These are phyloP conservation scores for Camelina neglecta DNA, from an alignment of 345 rosid species.

Conservation along the genomic window DNA sequence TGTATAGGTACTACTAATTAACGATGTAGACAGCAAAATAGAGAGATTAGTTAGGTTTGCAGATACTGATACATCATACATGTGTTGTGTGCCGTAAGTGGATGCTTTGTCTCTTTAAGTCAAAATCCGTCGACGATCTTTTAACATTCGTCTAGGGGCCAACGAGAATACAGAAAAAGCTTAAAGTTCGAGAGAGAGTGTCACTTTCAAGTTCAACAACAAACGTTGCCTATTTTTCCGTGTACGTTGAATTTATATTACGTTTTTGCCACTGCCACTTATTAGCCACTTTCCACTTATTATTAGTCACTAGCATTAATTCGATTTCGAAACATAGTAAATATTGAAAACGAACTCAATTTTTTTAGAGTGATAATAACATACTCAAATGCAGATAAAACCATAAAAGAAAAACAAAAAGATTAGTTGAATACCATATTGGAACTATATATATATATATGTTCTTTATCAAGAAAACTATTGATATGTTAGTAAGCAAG, in stretches of 20 bases:
- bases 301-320: neutral
- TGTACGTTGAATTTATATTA: slow-evolving; percentile 1
- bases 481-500: slow-evolving; percentile 13
- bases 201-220: slow-evolving; percentile 31
- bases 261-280: slow-evolving; percentile 15
- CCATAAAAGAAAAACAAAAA: neutral
- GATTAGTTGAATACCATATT: neutral
- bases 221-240: slow-evolving; percentile 11
- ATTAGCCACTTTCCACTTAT: neutral
- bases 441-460: neutral
- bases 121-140: slow-evolving; percentile 24
- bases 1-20: neutral
- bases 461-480: neutral
- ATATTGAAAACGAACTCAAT: neutral
- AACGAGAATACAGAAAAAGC: slow-evolving; percentile 14
- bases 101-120: slow-evolving; percentile 25
- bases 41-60: neutral
- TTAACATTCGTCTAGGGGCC: slow-evolving; percentile 14
- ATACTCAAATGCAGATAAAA: slow-evolving; percentile 7
- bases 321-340: neutral
- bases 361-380: neutral
- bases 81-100: slow-evolving; percentile 19
- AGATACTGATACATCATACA: slow-evolving; percentile 13
- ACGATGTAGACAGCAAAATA: slow-evolving; percentile 1
- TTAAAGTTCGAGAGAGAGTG: slow-evolving; percentile 2